Base-by-base conservation (phyloP, 768 basidiomycete species). In the Candolleomyces efflorescens region DNA sequence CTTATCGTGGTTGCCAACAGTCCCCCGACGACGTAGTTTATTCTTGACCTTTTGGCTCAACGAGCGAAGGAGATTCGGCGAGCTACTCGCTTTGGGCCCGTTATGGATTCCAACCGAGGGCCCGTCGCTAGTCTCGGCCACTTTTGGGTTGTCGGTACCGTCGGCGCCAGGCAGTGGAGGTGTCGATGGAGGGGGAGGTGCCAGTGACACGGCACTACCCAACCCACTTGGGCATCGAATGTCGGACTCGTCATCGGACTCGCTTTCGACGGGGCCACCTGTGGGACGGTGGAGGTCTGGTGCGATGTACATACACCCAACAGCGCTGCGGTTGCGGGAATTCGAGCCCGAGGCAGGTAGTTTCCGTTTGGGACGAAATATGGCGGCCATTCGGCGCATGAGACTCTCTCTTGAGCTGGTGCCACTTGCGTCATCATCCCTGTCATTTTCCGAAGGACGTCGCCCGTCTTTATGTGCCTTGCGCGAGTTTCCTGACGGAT, bases 221-320 rank as follows among this genome's bases (percentile, higher is more conserved):
- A 80, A 64, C 6, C 77, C 78, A 62, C 78, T 80, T 6, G 78
- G 78, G 44, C 75, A 62, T 23, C 78, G 75, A 54, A 80, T 80
- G 32, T 80, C 78, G 49, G 76, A 75, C 18, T 68, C 67, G n/a
- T n/a, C n/a, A n/a, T n/a, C n/a, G n/a, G n/a, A n/a, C n/a, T n/a
- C n/a, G n/a, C n/a, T n/a, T n/a, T n/a, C n/a, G n/a, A n/a, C n/a
- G n/a, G n/a, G n/a, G n/a, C n/a, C n/a, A n/a, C n/a, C n/a, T n/a
- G n/a, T n/a, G n/a, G n/a, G n/a, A n/a, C n/a, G n/a, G n/a, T n/a
- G n/a, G n/a, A n/a, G n/a, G n/a, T n/a, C n/a, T n/a, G n/a, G n/a
- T n/a, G n/a, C n/a, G n/a, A n/a, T n/a, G n/a, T n/a, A n/a, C n/a
- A n/a, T n/a, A n/a, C n/a, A n/a, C n/a, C n/a, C n/a, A n/a, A n/a